Evolutionary conservation across 75 land plant genomes (phyloP).

Genomic region (Selaginella tamariscina): DNA sequence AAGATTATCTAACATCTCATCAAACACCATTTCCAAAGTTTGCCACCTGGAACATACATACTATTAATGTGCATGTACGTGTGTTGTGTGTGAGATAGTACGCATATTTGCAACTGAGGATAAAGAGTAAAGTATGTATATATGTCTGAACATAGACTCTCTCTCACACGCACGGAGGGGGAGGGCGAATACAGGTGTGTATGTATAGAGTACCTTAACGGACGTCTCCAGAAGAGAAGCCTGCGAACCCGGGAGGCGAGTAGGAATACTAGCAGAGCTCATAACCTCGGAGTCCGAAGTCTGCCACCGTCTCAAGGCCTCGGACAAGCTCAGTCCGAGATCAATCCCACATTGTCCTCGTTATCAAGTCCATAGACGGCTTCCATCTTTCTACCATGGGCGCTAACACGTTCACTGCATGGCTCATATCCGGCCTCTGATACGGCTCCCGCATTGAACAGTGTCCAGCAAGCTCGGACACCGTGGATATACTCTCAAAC

Average conservation of each 20-base stretch:
- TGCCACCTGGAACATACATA: too few species aligned
- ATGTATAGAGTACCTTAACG: too few species aligned
- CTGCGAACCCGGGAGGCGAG: background rate
- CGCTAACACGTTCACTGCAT: conserved; percentile 75
- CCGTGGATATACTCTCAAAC: conserved; percentile 48
- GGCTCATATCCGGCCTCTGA: conserved; percentile 92
- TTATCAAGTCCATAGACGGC: conserved; percentile 38
- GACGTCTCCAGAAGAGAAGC: background rate
- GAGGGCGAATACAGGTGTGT: too few species aligned
- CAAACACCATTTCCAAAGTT: too few species aligned
- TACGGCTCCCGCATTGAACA: conserved; percentile 76
- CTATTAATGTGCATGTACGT: too few species aligned
- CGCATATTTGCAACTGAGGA: too few species aligned
- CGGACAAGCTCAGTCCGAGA: conserved; percentile 45
- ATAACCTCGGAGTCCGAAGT: conserved; percentile 28
- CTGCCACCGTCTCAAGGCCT: conserved; percentile 81
- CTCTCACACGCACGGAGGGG: too few species aligned
- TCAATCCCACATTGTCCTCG: conserved; percentile 65
- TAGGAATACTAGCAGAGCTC: background rate
- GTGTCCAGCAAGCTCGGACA: conserved; percentile 92
- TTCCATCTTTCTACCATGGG: conserved; percentile 83
- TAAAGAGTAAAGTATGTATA: too few species aligned
- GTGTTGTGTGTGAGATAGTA: too few species aligned
- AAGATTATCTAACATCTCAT: too few species aligned
- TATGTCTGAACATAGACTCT: too few species aligned